These are phyloP conservation scores for Fusarium mexicanum DNA, from an alignment of 2,329 filamentous ascomycete species.

Conservation along the genomic window DNA sequence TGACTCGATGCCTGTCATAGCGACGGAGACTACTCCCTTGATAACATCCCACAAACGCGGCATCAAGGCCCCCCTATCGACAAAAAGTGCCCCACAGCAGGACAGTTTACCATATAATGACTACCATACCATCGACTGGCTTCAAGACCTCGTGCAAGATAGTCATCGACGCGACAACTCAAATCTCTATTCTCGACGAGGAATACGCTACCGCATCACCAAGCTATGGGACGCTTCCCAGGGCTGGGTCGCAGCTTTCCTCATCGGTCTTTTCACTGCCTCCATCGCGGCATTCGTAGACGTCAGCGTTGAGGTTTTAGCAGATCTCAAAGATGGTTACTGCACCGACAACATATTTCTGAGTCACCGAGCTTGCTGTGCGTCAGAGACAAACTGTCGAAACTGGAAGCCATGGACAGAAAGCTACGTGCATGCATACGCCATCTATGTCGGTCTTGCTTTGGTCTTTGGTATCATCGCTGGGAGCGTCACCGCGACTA, in stretches of 20 bases:
- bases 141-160: conserved; percentile 62
- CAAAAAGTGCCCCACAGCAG: accelerated
- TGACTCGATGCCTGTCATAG: neutral
- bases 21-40: neutral
- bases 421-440: conserved; percentile 5
- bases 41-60: accelerated
- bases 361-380: conserved; percentile 15
- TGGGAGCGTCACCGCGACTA: conserved; percentile 13
- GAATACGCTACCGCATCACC: neutral
- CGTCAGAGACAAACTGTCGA: neutral
- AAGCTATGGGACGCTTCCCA: conserved; percentile 9
- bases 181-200: neutral
- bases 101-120: conserved; percentile 58
- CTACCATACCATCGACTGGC: conserved; percentile 71
- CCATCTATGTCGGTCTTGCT: conserved; percentile 13
- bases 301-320: conserved; percentile 24
- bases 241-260: conserved; percentile 24
- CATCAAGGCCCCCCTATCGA: accelerated
- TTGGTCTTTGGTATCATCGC: conserved; percentile 20
- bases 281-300: conserved; percentile 12
- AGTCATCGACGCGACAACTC: neutral
- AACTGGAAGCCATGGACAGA: conserved; percentile 17
- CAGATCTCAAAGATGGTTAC: conserved; percentile 31
- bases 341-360: neutral
- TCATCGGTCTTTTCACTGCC: conserved; percentile 24